phyloP scores from a whole-genome alignment of 2,329 filamentous ascomycete genomes.

The Trichoderma atroviride region DNA sequence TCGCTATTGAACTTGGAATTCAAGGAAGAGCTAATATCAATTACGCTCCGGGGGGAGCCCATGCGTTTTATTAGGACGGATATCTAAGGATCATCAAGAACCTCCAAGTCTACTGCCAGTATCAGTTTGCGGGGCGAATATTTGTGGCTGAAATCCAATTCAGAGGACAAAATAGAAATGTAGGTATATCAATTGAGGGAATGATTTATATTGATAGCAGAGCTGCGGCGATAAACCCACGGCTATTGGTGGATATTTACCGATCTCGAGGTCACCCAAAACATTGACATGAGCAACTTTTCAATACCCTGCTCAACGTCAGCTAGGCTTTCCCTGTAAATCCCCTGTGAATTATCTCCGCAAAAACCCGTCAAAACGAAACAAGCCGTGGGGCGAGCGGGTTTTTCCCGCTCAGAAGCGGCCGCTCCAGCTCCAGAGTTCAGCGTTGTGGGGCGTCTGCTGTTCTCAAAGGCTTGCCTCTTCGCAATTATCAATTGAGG shows the following conservation, averaged over 20 bases:
- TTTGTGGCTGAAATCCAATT: too few species aligned
- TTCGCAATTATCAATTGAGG: background rate
- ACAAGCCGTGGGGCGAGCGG: slow-evolving; percentile 3
- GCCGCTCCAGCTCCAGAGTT: slow-evolving; percentile 16
- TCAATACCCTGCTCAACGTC: background rate
- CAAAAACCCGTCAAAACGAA: background rate
- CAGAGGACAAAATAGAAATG: background rate
- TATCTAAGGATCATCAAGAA: background rate
- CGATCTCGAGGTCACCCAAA: background rate
- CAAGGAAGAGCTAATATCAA: too few species aligned
- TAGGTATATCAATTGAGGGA: background rate
- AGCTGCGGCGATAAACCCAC: background rate
- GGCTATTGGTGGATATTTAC: background rate
- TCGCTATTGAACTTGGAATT: too few species aligned
- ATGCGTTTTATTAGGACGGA: background rate
- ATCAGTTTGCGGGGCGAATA: background rate
- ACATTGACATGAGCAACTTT: background rate
- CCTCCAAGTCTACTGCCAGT: background rate
- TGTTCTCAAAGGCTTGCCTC: background rate
- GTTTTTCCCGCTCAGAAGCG: slow-evolving; percentile 5
- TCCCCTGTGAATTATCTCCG: background rate
- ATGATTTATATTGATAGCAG: background rate
- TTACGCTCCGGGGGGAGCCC: too few species aligned
- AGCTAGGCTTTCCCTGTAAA: background rate
- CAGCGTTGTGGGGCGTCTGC: background rate